These are phyloP conservation scores for Hericium rajendrae DNA, from an alignment of 768 basidiomycete species.

Conservation along the genomic window DNA sequence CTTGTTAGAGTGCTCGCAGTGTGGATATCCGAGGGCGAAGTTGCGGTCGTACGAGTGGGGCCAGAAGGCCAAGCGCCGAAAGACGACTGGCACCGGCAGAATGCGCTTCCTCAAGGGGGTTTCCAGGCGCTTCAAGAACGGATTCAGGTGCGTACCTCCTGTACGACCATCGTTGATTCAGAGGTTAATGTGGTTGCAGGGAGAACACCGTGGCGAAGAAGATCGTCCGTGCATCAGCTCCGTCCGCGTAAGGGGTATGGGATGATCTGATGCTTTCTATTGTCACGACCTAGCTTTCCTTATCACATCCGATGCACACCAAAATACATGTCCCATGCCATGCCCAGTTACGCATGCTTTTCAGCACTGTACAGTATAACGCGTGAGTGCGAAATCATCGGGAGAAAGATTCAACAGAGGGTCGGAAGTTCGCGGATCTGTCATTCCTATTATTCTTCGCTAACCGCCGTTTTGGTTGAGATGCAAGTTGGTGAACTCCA, in stretches of 20 bases:
- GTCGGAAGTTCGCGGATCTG: no score
- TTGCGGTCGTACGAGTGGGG: constrained; percentile 97
- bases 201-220: constrained; percentile 91
- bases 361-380: not conserved
- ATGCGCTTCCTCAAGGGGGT: constrained; percentile 92
- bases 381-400: not conserved
- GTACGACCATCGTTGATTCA: not conserved
- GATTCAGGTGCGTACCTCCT: constrained; percentile 64
- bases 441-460: no score
- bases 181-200: constrained; percentile 29
- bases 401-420: no score
- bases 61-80: constrained; percentile 98
- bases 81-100: constrained; percentile 96
- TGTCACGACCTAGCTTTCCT: constrained; percentile 11
- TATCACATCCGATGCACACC: constrained; percentile 10
- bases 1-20: constrained; percentile 76
- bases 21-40: constrained; percentile 95
- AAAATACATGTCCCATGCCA: constrained; percentile 23
- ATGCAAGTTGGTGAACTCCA: no score
- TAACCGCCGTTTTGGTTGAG: no score
- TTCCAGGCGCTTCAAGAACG: constrained; percentile 95
- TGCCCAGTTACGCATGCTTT: constrained; percentile 5
- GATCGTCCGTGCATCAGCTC: constrained; percentile 51
- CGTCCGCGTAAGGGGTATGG: constrained; percentile 31
- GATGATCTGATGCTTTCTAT: constrained; percentile 15